A percentile compares a stretch with the other conserved stretches of the same genome.
These are phyloP conservation scores for Penicillium sp. DNA, from an alignment of 2,329 filamentous ascomycete species.

Conservation along the genomic window DNA sequence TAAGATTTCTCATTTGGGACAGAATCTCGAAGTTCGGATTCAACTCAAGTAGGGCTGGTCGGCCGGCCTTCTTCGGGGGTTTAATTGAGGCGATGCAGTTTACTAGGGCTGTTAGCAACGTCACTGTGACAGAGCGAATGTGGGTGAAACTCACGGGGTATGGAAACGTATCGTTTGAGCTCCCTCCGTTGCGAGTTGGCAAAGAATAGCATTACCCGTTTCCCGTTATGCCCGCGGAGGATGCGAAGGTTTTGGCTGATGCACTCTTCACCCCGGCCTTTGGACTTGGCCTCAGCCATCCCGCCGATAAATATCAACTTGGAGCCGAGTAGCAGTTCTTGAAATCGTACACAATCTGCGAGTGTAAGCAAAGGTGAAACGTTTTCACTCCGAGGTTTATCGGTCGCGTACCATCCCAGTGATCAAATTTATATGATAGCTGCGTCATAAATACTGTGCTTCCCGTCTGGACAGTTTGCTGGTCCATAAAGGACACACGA, in stretches of 20 bases:
- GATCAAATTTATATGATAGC: constrained; percentile 42
- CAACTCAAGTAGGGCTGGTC: constrained; percentile 36
- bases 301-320: constrained; percentile 41
- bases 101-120: constrained; percentile 24
- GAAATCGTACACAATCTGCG: constrained; percentile 41
- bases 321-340: constrained; percentile 38
- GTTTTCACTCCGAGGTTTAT: neutral
- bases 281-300: constrained; percentile 43
- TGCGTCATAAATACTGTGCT: constrained; percentile 40
- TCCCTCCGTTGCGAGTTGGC: constrained; percentile 43
- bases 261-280: constrained; percentile 44
- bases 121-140: neutral
- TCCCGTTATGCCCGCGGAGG: constrained; percentile 34
- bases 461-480: constrained; percentile 41
- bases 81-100: constrained; percentile 39
- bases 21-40: constrained; percentile 42
- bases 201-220: constrained; percentile 38
- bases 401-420: constrained; percentile 35
- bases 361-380: constrained; percentile 1
- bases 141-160: constrained; percentile 29
- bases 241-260: constrained; percentile 45
- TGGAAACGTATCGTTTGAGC: constrained; percentile 40
- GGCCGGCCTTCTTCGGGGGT: constrained; percentile 37
- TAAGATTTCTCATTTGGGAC: constrained; percentile 37
- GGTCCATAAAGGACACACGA: constrained; percentile 42